Base-by-base conservation (phyloP, 768 basidiomycete species). In the Boletus subparvulus region DNA sequence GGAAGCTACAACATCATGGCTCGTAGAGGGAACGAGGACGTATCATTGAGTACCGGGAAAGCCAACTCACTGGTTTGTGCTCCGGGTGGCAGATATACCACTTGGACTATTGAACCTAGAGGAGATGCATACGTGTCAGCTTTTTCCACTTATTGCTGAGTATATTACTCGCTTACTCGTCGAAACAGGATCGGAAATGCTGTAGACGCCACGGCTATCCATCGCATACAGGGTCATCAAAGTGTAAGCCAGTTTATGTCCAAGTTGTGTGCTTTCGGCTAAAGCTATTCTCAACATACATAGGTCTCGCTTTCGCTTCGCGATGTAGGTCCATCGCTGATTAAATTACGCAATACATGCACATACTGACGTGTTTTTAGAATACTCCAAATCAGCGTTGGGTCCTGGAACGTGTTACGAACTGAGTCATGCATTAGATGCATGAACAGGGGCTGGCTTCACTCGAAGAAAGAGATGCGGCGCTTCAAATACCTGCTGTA, bases 331-430 rank as follows among this genome's bases (percentile, higher is more conserved):
- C 21, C 36, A 32, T 47, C 39, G 19, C 24, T 13, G 44, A 35
- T 21, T 11, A 6, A 4, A 43, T 16, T 8, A 35, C 24, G 21
- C 33, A 33, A 13, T 28, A 26, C 3, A 32, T 11, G 21, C 21
- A 33, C 6, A 12, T 30, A 7, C 44, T 56, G 49, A 55, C 43
- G 14, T 21, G 4, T 3, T 16, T 17, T 8, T 41, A 43, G 52
- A 41, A 40, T 14, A 54, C 36, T 13, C 32, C 17, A 13, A 33
- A 30, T 19, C 57, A 58, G 19, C 52, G 37, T 21, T 58, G 57
- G 52, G 24, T 46, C 39, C 43, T 54, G 39, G 53, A 54, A 55
- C 54, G 11, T 37, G 37, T 37, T 17, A 17, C 16, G 37, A 17
- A 37, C 17, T 37, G 37, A 37, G 37, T 37, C 37, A 13, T 33